Conservation (phyloP, 768 basidiomycete genomes). For the Termitomyces sp. region DNA sequence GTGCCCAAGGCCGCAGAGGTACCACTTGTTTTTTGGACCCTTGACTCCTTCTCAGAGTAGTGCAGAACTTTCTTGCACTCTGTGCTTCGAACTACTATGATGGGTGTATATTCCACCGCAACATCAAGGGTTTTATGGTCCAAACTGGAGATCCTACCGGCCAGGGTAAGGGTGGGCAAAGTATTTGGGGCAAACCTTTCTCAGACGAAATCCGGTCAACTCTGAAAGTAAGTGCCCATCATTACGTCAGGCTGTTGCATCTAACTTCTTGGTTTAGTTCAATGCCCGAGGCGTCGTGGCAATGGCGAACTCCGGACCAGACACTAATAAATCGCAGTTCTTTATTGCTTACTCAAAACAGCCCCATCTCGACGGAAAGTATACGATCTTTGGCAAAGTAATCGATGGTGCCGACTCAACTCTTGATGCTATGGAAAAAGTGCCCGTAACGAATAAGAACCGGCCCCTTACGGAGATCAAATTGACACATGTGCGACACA, state of each 20-base stretch:
- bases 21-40: slow-evolving; percentile 8
- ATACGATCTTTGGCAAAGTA: slow-evolving; percentile 95
- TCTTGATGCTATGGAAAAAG: slow-evolving; percentile 89
- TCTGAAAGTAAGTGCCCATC: slow-evolving; percentile 64
- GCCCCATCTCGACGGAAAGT: slow-evolving; percentile 89
- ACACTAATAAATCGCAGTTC: slow-evolving; percentile 91
- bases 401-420: slow-evolving; percentile 97
- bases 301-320: slow-evolving; percentile 96
- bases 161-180: slow-evolving; percentile 94
- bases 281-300: slow-evolving; percentile 93
- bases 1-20: slow-evolving; percentile 96
- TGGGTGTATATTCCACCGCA: slow-evolving; percentile 84
- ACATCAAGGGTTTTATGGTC: slow-evolving; percentile 95
- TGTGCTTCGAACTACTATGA: slow-evolving; percentile 90
- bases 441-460: slow-evolving; percentile 89
- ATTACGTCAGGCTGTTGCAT: slow-evolving; percentile 15
- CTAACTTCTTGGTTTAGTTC: slow-evolving; percentile 56
- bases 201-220: slow-evolving; percentile 92
- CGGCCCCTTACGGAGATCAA: slow-evolving; percentile 84
- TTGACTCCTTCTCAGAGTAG: slow-evolving; percentile 11
- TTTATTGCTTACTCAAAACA: slow-evolving; percentile 93
- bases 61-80: slow-evolving; percentile 91
- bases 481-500: slow-evolving; percentile 61
- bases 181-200: slow-evolving; percentile 93
- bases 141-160: slow-evolving; percentile 91